Conservation (phyloP, 2,329 filamentous ascomycete species). For the Fusarium sp. region DNA sequence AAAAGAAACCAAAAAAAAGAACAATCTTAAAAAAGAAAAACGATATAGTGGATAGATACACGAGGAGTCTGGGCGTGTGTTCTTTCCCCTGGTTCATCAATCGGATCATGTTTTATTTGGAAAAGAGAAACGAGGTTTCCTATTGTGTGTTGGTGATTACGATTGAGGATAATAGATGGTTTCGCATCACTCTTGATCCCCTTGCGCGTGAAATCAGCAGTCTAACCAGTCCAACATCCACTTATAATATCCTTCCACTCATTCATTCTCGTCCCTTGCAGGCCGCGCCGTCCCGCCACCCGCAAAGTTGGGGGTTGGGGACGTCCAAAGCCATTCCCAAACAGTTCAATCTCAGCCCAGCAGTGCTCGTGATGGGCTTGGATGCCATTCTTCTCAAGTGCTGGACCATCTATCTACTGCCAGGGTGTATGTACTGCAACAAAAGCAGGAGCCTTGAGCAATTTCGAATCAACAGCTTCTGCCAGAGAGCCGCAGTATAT, state of each 20-base stretch:
- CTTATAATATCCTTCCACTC: constrained; percentile 36
- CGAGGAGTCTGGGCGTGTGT: not conserved
- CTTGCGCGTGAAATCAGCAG: constrained; percentile 3
- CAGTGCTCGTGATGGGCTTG: constrained; percentile 5
- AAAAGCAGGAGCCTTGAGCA: no score
- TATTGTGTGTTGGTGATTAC: constrained; percentile 2
- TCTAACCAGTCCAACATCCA: no score
- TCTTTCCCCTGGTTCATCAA: not conserved
- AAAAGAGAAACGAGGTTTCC: constrained; percentile 13
- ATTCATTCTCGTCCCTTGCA: constrained; percentile 23
- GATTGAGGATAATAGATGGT: constrained; percentile 16
- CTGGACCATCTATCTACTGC: no score
- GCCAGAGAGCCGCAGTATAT: not conserved
- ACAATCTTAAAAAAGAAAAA: not conserved
- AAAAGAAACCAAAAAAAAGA: not conserved
- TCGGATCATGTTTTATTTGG: not conserved
- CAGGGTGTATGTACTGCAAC: no score
- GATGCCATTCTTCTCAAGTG: no score
- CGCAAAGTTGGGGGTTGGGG: constrained; percentile 31
- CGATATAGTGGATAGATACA: not conserved
- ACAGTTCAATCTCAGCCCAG: constrained; percentile 43
- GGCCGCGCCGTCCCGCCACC: constrained; percentile 33
- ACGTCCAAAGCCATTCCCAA: constrained; percentile 24
- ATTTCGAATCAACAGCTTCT: no score
- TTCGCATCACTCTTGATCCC: not conserved